A percentile compares a stretch with the other conserved stretches of the same genome.
phyloP scores from a whole-genome alignment of 164 flowering plant species.

The Euptelea pleiosperma region DNA sequence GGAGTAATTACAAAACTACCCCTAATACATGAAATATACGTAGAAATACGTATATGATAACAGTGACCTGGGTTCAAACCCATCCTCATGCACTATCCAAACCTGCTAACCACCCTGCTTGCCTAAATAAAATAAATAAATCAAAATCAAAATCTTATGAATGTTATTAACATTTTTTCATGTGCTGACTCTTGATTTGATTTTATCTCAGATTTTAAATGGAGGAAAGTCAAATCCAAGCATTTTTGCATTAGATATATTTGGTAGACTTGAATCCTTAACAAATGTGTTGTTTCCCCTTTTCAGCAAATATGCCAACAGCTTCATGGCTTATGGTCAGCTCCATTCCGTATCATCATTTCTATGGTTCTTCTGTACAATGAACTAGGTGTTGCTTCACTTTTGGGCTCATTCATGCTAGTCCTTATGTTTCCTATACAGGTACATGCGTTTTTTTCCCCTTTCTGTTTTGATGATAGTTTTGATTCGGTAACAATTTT shows the following conservation, averaged over 20 bases:
- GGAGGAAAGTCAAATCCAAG: too few species aligned
- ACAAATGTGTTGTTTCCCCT: conserved; percentile 13
- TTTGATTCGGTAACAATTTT: not conserved
- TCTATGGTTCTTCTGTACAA: conserved; percentile 77
- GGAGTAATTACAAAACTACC: too few species aligned
- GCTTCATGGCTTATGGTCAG: conserved; percentile 95
- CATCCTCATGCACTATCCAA: too few species aligned
- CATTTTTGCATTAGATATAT: too few species aligned
- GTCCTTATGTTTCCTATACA: conserved; percentile 87
- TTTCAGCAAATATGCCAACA: conserved; percentile 85
- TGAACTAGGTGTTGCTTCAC: conserved; percentile 81
- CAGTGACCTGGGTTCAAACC: too few species aligned
- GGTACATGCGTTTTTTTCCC: conserved; percentile 31
- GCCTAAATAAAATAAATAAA: too few species aligned
- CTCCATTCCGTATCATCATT: conserved; percentile 85
- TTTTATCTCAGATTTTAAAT: too few species aligned
- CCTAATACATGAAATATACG: too few species aligned
- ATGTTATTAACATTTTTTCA: too few species aligned
- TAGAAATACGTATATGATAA: too few species aligned
- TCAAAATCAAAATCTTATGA: not conserved
- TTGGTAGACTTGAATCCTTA: not conserved
- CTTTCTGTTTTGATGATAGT: not conserved
- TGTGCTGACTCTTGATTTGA: too few species aligned
- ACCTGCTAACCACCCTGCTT: too few species aligned
- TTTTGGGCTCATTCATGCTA: conserved; percentile 74